Conservation (phyloP, 148 eudicot species). For the Euryodendron excelsum region DNA sequence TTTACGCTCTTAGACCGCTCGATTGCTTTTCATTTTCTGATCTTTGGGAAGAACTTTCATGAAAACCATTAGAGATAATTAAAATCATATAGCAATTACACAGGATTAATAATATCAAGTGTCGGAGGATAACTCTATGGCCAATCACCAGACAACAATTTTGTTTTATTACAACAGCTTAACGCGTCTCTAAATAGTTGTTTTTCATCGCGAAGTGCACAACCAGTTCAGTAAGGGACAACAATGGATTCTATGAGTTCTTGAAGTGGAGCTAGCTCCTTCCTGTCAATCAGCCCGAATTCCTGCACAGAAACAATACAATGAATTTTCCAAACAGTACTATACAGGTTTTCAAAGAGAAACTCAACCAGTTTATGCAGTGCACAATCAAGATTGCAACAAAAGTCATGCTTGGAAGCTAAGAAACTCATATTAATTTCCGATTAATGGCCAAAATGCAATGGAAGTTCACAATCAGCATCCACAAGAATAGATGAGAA, state of each 20-base stretch:
- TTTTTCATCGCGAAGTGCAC: background rate
- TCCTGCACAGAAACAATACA: conserved; percentile 37
- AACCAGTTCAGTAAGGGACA: conserved; percentile 44
- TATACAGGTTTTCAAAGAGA: background rate
- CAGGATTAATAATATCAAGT: background rate
- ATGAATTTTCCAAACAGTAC: background rate
- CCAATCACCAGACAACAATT: conserved; percentile 1
- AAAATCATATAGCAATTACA: background rate
- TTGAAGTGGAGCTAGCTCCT: conserved; percentile 84
- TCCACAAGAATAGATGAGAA: too few species aligned
- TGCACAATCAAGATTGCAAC: too few species aligned
- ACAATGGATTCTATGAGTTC: conserved; percentile 80
- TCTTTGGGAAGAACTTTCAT: too few species aligned
- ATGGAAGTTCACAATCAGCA: too few species aligned
- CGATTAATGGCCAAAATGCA: too few species aligned
- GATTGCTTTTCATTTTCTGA: too few species aligned
- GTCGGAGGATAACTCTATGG: background rate
- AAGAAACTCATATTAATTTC: too few species aligned
- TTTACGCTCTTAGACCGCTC: background rate
- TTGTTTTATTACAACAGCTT: background rate
- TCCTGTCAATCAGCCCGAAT: conserved; percentile 78
- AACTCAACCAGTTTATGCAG: too few species aligned
- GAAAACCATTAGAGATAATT: background rate
- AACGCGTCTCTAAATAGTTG: too few species aligned
- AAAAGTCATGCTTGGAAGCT: too few species aligned